Percentiles rank a stretch among this genome's conserved stretches.
phyloP scores from a whole-genome alignment of 2,329 filamentous ascomycete species.

The Scedosporium apiospermum region DNA sequence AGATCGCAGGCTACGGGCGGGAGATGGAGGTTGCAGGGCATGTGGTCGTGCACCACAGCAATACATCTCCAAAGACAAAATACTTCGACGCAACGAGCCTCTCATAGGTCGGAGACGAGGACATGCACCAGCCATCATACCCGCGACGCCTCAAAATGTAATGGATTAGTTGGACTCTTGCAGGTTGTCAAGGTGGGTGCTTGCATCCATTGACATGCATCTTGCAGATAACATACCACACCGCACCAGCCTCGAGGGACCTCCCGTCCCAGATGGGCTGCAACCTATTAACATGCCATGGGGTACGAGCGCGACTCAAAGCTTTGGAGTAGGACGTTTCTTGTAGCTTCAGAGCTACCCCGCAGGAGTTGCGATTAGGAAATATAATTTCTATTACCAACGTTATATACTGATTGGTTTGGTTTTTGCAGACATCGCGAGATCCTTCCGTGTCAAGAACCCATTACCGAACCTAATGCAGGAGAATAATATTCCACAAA shows the following conservation, averaged over 20 bases:
- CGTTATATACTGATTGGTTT: neutral
- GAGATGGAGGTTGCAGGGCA: neutral
- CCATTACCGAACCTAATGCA: neutral
- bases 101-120: neutral
- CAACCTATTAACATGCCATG: neutral
- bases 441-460: neutral
- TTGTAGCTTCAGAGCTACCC: neutral
- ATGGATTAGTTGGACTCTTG: neutral
- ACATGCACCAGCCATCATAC: neutral
- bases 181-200: neutral
- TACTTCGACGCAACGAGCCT: neutral
- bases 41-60: neutral
- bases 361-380: neutral
- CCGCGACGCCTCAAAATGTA: neutral
- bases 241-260: neutral
- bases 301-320: too few relatives aligned
- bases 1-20: neutral
- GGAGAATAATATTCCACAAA: neutral
- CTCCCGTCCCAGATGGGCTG: too few relatives aligned
- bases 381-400: neutral
- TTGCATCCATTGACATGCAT: constrained; percentile 1
- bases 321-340: too few relatives aligned
- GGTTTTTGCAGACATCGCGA: neutral
- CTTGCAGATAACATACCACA: neutral
- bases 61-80: neutral